Conservation (phyloP, 768 basidiomycete genomes). For the Coprinopsis strossmayeri region DNA sequence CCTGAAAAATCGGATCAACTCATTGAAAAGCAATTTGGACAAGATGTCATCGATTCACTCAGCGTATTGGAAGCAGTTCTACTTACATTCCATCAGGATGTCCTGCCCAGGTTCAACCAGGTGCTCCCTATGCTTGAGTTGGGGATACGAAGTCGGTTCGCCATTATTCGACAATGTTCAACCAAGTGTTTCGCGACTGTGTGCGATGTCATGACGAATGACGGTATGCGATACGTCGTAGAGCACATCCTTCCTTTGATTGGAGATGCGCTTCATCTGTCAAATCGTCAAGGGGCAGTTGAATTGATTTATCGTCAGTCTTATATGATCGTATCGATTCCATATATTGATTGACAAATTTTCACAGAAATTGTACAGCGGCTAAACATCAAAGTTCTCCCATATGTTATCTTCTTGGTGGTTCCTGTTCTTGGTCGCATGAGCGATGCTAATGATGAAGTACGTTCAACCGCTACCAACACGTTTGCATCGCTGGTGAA, state of each 20-base stretch:
- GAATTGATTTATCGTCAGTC: slow-evolving; percentile 88
- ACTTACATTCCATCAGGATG: slow-evolving; percentile 62
- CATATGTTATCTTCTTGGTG: slow-evolving; percentile 94
- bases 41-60: slow-evolving; percentile 88
- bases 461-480: slow-evolving; percentile 91
- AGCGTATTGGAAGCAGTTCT: slow-evolving; percentile 83
- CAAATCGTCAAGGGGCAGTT: slow-evolving; percentile 83
- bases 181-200: slow-evolving; percentile 84
- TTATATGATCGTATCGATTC: too few relatives aligned
- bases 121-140: slow-evolving; percentile 73
- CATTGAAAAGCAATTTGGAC: slow-evolving; percentile 71
- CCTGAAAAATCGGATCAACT: slow-evolving; percentile 52
- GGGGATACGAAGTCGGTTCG: slow-evolving; percentile 80
- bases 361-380: slow-evolving; percentile 79
- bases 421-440: slow-evolving; percentile 95
- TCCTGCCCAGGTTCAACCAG: slow-evolving; percentile 63
- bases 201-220: slow-evolving; percentile 77
- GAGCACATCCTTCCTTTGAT: slow-evolving; percentile 77
- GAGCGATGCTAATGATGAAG: slow-evolving; percentile 91
- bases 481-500: slow-evolving; percentile 96
- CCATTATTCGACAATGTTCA: slow-evolving; percentile 85
- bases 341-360: background rate
- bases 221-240: slow-evolving; percentile 88
- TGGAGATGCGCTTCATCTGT: slow-evolving; percentile 65
- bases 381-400: slow-evolving; percentile 89